Conservation (phyloP, 2,329 filamentous ascomycete species). For the Sclerotinia sclerotiorum region DNA sequence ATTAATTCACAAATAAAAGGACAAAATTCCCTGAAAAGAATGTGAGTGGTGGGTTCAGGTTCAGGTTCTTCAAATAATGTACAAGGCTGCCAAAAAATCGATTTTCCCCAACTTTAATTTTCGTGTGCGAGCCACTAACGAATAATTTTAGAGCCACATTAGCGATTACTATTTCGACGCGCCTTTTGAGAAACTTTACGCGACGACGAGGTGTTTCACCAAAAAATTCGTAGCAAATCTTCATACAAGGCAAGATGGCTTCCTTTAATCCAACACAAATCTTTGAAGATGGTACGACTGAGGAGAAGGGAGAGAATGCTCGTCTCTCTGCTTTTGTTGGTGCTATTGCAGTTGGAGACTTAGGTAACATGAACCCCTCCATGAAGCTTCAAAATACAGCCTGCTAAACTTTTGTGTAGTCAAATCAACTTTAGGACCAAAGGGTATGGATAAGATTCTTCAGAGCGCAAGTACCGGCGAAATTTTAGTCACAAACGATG, state of each 20-base stretch:
- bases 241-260: slow-evolving; percentile 37
- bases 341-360: slow-evolving; percentile 93
- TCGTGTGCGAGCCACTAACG: slow-evolving; percentile 25
- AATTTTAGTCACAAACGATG: slow-evolving; percentile 98
- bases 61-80: neutral
- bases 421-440: slow-evolving; percentile 94
- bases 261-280: slow-evolving; percentile 92
- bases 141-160: slow-evolving; percentile 22
- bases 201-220: slow-evolving; percentile 25
- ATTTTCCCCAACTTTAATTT: slow-evolving; percentile 24
- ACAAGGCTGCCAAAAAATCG: slow-evolving; percentile 21
- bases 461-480: slow-evolving; percentile 90
- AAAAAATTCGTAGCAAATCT: slow-evolving; percentile 24
- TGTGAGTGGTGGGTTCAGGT: slow-evolving; percentile 16
- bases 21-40: slow-evolving; percentile 11
- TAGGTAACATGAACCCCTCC: slow-evolving; percentile 44
- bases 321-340: slow-evolving; percentile 97
- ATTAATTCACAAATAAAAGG: neutral
- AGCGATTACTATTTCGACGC: slow-evolving; percentile 24
- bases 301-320: slow-evolving; percentile 99
- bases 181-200: slow-evolving; percentile 22
- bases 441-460: slow-evolving; percentile 77
- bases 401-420: slow-evolving; percentile 49
- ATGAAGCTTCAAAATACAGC: slow-evolving; percentile 18
- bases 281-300: slow-evolving; percentile 93